A percentile compares a stretch with the other conserved stretches of the same genome.
phyloP scores from a whole-genome alignment of 441 rosid genomes.

The Gossypium schwendimanii region DNA sequence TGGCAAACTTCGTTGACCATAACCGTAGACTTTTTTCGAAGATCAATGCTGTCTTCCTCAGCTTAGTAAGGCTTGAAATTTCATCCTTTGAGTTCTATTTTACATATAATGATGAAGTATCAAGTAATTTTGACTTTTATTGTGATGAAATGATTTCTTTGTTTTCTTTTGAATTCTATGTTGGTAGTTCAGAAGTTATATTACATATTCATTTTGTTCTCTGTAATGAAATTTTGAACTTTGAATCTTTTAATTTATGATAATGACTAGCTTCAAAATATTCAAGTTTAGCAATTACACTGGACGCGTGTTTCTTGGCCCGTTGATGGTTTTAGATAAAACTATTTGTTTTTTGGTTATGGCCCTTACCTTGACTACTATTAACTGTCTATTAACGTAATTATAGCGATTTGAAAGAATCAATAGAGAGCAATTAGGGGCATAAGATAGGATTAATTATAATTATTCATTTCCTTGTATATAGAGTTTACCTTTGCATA shows the following conservation, averaged over 20 bases:
- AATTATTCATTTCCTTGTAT: neutral
- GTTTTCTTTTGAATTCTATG: neutral
- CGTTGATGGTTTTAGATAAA: neutral
- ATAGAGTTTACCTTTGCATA: neutral
- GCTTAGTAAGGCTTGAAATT: slow-evolving; percentile 56
- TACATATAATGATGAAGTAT: neutral
- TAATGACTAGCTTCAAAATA: neutral
- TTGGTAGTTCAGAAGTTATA: neutral
- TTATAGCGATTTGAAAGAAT: neutral
- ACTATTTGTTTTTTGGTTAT: neutral
- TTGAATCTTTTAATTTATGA: neutral
- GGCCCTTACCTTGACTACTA: neutral
- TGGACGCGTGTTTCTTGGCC: neutral
- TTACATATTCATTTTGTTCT: neutral
- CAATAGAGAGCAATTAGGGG: neutral
- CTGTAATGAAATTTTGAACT: neutral
- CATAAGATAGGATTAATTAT: neutral
- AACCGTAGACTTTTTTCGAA: slow-evolving; percentile 65
- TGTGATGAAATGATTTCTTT: neutral
- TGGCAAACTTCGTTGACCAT: slow-evolving; percentile 59
- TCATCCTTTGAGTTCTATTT: slow-evolving; percentile 8
- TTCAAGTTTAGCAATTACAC: neutral
- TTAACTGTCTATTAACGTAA: neutral
- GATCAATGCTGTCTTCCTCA: slow-evolving; percentile 57
- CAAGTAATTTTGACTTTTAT: neutral